Evolutionary conservation across 441 rosid species (phyloP).

Genomic region (Populus hybrid): DNA sequence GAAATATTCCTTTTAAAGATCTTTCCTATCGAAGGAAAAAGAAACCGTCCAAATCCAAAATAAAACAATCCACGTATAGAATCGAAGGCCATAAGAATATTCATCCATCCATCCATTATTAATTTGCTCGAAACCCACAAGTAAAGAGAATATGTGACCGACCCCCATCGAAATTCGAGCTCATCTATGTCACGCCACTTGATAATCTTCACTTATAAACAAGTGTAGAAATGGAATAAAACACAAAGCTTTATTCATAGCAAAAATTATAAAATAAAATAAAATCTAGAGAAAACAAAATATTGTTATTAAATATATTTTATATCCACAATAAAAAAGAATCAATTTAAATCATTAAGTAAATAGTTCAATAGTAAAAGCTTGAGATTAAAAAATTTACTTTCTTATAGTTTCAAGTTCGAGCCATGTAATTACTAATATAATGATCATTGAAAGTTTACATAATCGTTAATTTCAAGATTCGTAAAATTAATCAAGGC

Average conservation of each 20-base stretch:
- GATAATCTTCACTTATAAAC: neutral
- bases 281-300: neutral
- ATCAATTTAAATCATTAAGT: too few relatives aligned
- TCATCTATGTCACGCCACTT: neutral
- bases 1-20: conserved; percentile 1
- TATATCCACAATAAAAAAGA: too few relatives aligned
- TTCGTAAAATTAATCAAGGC: rapidly evolving
- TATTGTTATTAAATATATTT: too few relatives aligned
- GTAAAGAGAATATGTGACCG: neutral
- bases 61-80: neutral
- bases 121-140: neutral
- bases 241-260: neutral
- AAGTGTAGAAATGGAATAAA: too few relatives aligned
- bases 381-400: rapidly evolving
- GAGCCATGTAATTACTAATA: rapidly evolving
- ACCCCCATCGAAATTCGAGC: conserved; percentile 7
- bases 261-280: neutral
- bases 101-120: neutral
- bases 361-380: too few relatives aligned
- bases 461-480: rapidly evolving
- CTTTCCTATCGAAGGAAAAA: neutral
- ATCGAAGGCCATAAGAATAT: neutral
- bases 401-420: rapidly evolving
- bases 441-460: rapidly evolving
- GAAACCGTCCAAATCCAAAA: conserved; percentile 36